Percentiles rank a stretch among this genome's conserved stretches.
phyloP scores from a whole-genome alignment of 2,329 filamentous ascomycete genomes.

The Sporothrix brasiliensis region DNA sequence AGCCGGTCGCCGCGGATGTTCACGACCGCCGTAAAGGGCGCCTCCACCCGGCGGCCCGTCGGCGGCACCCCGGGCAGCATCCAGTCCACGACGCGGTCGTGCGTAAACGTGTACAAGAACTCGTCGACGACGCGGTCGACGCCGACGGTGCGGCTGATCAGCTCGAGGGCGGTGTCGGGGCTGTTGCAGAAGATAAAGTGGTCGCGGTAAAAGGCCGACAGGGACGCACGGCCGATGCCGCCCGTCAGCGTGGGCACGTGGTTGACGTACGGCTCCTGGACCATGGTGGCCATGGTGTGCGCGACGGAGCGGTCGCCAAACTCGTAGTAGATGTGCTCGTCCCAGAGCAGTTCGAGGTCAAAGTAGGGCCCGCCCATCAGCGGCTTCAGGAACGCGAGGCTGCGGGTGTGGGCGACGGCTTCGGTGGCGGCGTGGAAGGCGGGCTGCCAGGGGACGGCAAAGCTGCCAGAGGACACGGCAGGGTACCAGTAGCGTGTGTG shows the following conservation, averaged over 20 bases:
- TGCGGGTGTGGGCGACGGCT: conserved; percentile 53
- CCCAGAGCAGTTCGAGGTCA: conserved; percentile 77
- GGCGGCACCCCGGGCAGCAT: conserved; percentile 64
- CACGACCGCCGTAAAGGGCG: conserved; percentile 67
- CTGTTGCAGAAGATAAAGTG: conserved; percentile 78
- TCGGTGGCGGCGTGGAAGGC: conserved; percentile 14
- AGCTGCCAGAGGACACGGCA: not conserved
- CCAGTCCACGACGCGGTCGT: conserved; percentile 67
- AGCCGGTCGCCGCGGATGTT: conserved; percentile 69
- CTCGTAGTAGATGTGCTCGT: conserved; percentile 73
- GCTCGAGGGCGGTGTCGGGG: conserved; percentile 65
- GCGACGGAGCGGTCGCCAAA: conserved; percentile 70
- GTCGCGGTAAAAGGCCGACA: conserved; percentile 70
- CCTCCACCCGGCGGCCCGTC: conserved; percentile 55
- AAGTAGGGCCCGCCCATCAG: conserved; percentile 66
- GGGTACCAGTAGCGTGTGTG: conserved; percentile 8
- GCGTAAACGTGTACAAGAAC: conserved; percentile 67
- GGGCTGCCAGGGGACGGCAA: not conserved
- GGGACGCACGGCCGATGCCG: conserved; percentile 64
- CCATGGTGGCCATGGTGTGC: conserved; percentile 80
- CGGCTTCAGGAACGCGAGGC: conserved; percentile 65
- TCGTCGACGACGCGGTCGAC: conserved; percentile 73
- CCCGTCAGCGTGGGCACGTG: conserved; percentile 70
- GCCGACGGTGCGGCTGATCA: conserved; percentile 72
- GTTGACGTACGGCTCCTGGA: conserved; percentile 71